Percentiles rank a stretch among this genome's conserved stretches.
phyloP scores from a whole-genome alignment of 23 red algal species.

The Agarophyton chilense region DNA sequence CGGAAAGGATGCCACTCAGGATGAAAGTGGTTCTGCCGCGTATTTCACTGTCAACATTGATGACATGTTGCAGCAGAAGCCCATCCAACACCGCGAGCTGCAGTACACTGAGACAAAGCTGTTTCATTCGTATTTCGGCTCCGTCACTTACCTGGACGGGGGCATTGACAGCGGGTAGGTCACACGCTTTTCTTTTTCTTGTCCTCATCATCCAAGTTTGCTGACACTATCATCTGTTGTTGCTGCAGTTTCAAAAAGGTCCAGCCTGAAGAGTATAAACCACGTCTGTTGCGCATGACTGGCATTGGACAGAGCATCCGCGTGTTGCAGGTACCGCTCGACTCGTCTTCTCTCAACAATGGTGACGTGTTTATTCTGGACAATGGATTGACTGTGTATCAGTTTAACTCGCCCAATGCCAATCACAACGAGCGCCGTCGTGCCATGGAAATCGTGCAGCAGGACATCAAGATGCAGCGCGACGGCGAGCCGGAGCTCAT shows the following conservation, averaged over 20 bases:
- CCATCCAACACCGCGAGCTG: slow-evolving; percentile 81
- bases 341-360: slow-evolving; percentile 48
- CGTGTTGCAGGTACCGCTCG: slow-evolving; percentile 70
- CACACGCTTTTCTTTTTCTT: neutral
- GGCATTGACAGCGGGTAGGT: slow-evolving; percentile 74
- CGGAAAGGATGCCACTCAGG: slow-evolving; percentile 69
- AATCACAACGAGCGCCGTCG: slow-evolving; percentile 55
- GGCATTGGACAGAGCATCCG: slow-evolving; percentile 29
- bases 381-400: slow-evolving; percentile 63
- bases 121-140: slow-evolving; percentile 69
- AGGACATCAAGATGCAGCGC: slow-evolving; percentile 53
- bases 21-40: slow-evolving; percentile 72
- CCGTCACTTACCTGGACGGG: slow-evolving; percentile 70
- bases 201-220: neutral
- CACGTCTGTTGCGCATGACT: slow-evolving; percentile 58
- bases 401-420: slow-evolving; percentile 47
- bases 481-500: slow-evolving; percentile 61
- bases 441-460: slow-evolving; percentile 57
- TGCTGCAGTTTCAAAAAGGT: slow-evolving; percentile 55
- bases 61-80: slow-evolving; percentile 69
- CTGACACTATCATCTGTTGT: neutral
- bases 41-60: slow-evolving; percentile 87
- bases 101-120: slow-evolving; percentile 58
- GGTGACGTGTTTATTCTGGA: slow-evolving; percentile 77
- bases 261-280: slow-evolving; percentile 64